Base-by-base conservation (phyloP, 345 rosid species). In the Salix udensis region DNA sequence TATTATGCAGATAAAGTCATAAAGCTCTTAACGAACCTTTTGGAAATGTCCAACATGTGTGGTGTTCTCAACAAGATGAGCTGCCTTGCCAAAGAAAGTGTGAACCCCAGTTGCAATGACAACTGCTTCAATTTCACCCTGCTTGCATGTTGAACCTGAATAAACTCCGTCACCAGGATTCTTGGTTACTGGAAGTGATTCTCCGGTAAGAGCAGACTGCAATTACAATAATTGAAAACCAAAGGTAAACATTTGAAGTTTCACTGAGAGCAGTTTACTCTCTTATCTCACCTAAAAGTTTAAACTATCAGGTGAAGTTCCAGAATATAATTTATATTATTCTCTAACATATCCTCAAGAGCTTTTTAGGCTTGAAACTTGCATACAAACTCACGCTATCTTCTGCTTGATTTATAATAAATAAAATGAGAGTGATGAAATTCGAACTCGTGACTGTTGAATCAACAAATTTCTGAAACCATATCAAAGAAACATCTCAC, bases 171-270 rank as follows among this genome's bases (percentile, higher is more conserved):
- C 83, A 28, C 83, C 83, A 0, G 84, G 84, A 78, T 69, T 74
- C 76, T 84, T 80, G 34, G 83, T 78, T 37, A 83, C 79, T 5
- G 81, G 86, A 80, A 88, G 89, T 55, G 88, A 87, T 77, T 89
- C 91, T 28, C 91, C 91, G 0, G 92, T 85, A 13, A 87, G 87
- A 28, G 89, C 89, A 30, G 88, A 88, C 89, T 87, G 78, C 58
- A 76, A 67, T 40, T 36, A 53, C 21, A 24, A 23, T 28, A 39
- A 52, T 50, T 21, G 26, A 21, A 46, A 36, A 21, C 24, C 18
- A 18, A 24, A 24, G 37, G 23, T 61, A 39, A 46, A 65, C 23
- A n/a, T 18, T 28, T 62, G 14, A 16, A 30, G 11, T 16, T n/a
- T 53, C 46, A 46, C 5, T 46, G 18, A 46, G 1, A 46, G 18